These are phyloP conservation scores for Podospora anserina DNA, from an alignment of 495 filamentous ascomycete species.

Conservation along the genomic window DNA sequence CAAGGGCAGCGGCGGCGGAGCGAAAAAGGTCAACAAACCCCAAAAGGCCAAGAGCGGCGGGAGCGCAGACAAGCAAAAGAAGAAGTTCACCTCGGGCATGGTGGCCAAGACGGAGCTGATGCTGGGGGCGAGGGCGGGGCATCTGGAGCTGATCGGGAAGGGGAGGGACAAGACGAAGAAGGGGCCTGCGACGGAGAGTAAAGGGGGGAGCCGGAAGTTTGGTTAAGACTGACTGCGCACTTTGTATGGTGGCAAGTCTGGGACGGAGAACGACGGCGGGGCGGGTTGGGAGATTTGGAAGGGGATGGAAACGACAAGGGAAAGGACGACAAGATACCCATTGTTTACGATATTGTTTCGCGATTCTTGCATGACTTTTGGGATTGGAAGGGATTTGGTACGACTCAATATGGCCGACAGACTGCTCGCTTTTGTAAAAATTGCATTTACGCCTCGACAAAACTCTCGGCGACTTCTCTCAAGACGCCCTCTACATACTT, in stretches of 20 bases:
- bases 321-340: neutral
- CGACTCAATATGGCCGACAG: neutral
- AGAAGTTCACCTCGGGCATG: constrained; percentile 43
- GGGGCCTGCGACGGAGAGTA: constrained; percentile 21
- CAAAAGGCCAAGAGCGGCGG: constrained; percentile 36
- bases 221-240: constrained; percentile 32
- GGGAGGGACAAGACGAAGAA: constrained; percentile 40
- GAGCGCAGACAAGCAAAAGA: constrained; percentile 42
- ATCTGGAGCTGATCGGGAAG: constrained; percentile 49
- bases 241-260: neutral
- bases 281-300: neutral
- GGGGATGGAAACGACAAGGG: neutral
- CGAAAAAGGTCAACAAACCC: constrained; percentile 26
- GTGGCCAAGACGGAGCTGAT: constrained; percentile 44
- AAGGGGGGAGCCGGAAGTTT: constrained; percentile 50
- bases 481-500: constrained; percentile 50
- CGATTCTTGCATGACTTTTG: neutral
- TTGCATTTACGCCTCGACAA: neutral
- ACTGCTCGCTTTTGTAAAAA: neutral
- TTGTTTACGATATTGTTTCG: neutral
- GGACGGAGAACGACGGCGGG: neutral
- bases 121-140: constrained; percentile 47
- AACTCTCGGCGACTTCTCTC: constrained; percentile 23
- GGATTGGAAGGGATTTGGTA: neutral
- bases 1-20: constrained; percentile 32